phyloP scores from a whole-genome alignment of 352 stramenopile genomes.

The Peronospora tabacina region DNA sequence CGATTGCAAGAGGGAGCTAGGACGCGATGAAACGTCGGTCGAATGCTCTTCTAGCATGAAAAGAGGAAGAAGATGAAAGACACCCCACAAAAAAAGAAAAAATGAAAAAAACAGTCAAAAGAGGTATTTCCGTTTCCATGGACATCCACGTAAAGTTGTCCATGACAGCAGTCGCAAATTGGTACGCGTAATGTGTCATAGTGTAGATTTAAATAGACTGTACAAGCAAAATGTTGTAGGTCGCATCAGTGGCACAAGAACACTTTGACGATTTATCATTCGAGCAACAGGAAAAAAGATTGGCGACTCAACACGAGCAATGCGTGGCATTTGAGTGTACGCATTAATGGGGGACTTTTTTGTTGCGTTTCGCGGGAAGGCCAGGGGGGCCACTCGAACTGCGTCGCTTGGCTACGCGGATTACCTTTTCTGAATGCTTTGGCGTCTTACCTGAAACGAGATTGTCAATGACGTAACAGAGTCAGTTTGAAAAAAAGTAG shows the following conservation, averaged over 20 bases:
- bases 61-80: slow-evolving; percentile 29
- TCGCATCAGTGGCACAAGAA: background rate
- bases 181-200: slow-evolving; percentile 9
- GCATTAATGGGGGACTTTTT: slow-evolving; percentile 37
- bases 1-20: slow-evolving; percentile 11
- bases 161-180: slow-evolving; percentile 8
- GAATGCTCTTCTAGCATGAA: slow-evolving; percentile 9
- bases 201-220: slow-evolving; percentile 22
- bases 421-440: slow-evolving; percentile 49
- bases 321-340: background rate
- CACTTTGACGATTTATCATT: background rate
- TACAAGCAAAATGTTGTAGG: slow-evolving; percentile 1
- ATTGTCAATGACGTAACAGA: background rate
- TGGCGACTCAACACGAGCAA: too few relatives aligned
- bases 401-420: slow-evolving; percentile 40
- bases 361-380: slow-evolving; percentile 48
- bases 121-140: slow-evolving; percentile 14
- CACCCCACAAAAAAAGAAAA: slow-evolving; percentile 26
- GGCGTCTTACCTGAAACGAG: slow-evolving; percentile 37
- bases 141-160: slow-evolving; percentile 18
- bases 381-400: slow-evolving; percentile 19
- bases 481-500: background rate
- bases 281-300: background rate
- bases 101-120: slow-evolving; percentile 23
- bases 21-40: slow-evolving; percentile 7